Percentiles rank a stretch among this genome's conserved stretches.
These are phyloP conservation scores for Vicia sativa DNA, from an alignment of 306 rosid species.

Conservation along the genomic window DNA sequence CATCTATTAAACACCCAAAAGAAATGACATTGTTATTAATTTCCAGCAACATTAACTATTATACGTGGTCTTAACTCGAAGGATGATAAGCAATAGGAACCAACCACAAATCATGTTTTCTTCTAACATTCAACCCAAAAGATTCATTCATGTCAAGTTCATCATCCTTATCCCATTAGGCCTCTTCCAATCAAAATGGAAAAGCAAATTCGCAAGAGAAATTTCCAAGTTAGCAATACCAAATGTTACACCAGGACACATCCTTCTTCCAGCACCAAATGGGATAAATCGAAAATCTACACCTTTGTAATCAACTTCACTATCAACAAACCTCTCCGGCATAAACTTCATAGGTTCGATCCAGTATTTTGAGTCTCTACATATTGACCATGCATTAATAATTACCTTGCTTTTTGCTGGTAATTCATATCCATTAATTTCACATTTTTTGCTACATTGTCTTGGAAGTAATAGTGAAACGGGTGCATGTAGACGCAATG, in stretches of 20 bases:
- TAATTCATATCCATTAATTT: background rate
- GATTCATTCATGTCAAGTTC: constrained; percentile 9
- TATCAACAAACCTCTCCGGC: background rate
- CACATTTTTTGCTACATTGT: background rate
- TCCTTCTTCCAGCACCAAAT: background rate
- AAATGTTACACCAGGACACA: background rate
- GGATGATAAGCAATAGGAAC: background rate
- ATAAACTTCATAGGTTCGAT: background rate
- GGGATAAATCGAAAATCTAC: background rate
- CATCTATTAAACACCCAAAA: no score
- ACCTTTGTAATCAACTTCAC: background rate
- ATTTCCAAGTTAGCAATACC: constrained; percentile 1
- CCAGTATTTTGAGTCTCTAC: background rate
- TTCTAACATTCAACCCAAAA: background rate
- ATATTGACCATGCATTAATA: background rate
- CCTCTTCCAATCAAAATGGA: background rate
- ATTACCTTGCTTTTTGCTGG: background rate
- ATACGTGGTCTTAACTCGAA: background rate
- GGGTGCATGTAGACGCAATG: background rate
- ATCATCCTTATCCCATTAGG: background rate
- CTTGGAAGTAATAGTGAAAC: constrained; percentile 2
- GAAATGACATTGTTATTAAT: background rate
- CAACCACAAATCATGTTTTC: background rate
- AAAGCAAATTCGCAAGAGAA: background rate
- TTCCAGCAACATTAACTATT: background rate